These are phyloP conservation scores for Boletus fagicola DNA, from an alignment of 768 basidiomycete species.

Conservation along the genomic window DNA sequence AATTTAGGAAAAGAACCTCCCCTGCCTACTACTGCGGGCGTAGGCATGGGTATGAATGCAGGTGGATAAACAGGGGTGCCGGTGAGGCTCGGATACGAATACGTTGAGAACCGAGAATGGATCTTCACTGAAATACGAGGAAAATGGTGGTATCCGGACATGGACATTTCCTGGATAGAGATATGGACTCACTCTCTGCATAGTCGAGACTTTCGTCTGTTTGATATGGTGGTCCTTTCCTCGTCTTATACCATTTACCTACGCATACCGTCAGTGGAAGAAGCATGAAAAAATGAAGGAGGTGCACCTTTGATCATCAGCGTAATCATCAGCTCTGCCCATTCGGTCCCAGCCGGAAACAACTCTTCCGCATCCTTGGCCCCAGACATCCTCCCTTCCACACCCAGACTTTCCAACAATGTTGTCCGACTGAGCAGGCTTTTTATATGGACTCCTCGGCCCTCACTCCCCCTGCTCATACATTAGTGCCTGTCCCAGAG, in stretches of 20 bases:
- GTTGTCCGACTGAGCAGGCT: slow-evolving; percentile 39
- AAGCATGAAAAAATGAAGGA: neutral
- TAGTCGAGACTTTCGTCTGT: slow-evolving; percentile 83
- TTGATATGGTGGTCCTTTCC: slow-evolving; percentile 51
- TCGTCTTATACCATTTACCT: too few species aligned
- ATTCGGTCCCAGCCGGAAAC: too few species aligned
- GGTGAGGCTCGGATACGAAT: slow-evolving; percentile 41
- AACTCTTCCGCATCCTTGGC: too few species aligned
- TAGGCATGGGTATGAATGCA: neutral
- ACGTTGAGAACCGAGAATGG: slow-evolving; percentile 66
- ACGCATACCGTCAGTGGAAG: neutral
- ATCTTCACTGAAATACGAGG: slow-evolving; percentile 39
- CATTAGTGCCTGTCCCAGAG: slow-evolving; percentile 16
- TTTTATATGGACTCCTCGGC: slow-evolving; percentile 55
- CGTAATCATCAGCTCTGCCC: slow-evolving; percentile 31
- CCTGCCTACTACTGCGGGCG: too few species aligned
- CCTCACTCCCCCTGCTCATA: slow-evolving; percentile 35
- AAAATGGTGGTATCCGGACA: neutral
- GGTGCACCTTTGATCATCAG: slow-evolving; percentile 65
- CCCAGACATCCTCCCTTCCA: slow-evolving; percentile 64
- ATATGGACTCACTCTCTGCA: slow-evolving; percentile 50
- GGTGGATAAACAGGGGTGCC: slow-evolving; percentile 54
- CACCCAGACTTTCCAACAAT: slow-evolving; percentile 52
- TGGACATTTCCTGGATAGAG: neutral
- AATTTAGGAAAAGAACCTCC: too few species aligned